Evolutionary conservation across 2,329 filamentous ascomycete genomes (phyloP).

Genomic region (Fusarium chlamydosporum): DNA sequence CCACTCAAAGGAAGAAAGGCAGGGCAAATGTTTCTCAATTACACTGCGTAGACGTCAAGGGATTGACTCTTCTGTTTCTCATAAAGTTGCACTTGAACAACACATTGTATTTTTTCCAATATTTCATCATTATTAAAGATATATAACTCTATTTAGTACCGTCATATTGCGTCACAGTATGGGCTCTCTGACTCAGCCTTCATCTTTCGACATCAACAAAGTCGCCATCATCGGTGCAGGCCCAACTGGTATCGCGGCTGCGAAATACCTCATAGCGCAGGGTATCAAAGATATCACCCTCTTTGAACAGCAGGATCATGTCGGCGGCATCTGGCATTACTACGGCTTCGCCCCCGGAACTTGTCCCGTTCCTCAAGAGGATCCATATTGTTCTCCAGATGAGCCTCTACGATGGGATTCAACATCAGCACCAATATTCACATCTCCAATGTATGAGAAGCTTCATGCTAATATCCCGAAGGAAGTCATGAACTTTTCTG

Average conservation of each 20-base stretch:
- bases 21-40: slow-evolving; percentile 23
- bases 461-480: slow-evolving; percentile 91
- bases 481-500: slow-evolving; percentile 83
- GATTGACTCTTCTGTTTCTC: slow-evolving; percentile 13
- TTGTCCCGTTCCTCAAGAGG: slow-evolving; percentile 76
- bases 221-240: slow-evolving; percentile 89
- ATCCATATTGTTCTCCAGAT: slow-evolving; percentile 73
- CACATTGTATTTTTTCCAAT: neutral
- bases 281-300: slow-evolving; percentile 78
- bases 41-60: slow-evolving; percentile 17
- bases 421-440: slow-evolving; percentile 70
- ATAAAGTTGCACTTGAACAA: slow-evolving; percentile 1
- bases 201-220: slow-evolving; percentile 65
- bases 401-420: slow-evolving; percentile 67
- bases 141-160: neutral
- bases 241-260: slow-evolving; percentile 81
- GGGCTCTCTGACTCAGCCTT: slow-evolving; percentile 50
- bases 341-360: slow-evolving; percentile 64
- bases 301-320: slow-evolving; percentile 83
- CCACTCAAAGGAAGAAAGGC: slow-evolving; percentile 32
- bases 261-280: slow-evolving; percentile 84
- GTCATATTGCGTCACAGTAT: slow-evolving; percentile 38
- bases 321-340: slow-evolving; percentile 92
- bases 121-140: neutral
- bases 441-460: slow-evolving; percentile 86